Evolutionary conservation across 1,284 basidiomycete genomes (phyloP).

Genomic region (Trametes polyzona): DNA sequence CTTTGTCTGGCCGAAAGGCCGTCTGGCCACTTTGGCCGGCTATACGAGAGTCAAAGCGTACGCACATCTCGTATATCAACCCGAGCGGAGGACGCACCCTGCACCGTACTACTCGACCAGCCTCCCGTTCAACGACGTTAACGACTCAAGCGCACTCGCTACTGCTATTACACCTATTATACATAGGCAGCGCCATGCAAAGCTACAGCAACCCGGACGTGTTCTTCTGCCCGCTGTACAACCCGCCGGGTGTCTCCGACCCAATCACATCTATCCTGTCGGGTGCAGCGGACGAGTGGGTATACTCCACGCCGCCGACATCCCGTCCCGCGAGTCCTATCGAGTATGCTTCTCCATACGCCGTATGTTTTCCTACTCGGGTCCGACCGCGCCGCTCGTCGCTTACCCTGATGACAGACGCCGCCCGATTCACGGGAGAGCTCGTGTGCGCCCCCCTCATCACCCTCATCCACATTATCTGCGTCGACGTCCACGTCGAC

Average conservation of each 20-base stretch:
- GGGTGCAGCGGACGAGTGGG: slow-evolving; percentile 5
- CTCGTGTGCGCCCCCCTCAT: slow-evolving; percentile 4
- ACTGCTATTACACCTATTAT: background rate
- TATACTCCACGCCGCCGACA: background rate
- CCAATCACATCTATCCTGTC: slow-evolving; percentile 12
- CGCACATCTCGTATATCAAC: slow-evolving; percentile 4
- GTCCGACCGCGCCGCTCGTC: too few species aligned
- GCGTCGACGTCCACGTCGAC: background rate
- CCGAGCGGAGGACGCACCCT: background rate
- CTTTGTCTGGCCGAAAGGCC: slow-evolving; percentile 11
- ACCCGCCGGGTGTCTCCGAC: slow-evolving; percentile 17
- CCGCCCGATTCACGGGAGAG: slow-evolving; percentile 5
- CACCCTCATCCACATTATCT: background rate
- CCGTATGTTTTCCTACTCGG: slow-evolving; percentile 11
- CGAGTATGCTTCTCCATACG: background rate
- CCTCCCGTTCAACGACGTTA: background rate
- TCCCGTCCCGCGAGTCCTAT: background rate
- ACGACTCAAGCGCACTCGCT: background rate
- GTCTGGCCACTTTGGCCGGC: background rate
- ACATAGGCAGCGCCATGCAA: slow-evolving; percentile 10
- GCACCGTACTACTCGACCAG: background rate
- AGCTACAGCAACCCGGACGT: slow-evolving; percentile 24
- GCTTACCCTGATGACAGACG: background rate
- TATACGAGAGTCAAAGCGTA: slow-evolving; percentile 8
- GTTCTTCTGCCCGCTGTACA: slow-evolving; percentile 25